Conservation (phyloP, 1,284 basidiomycete species). For the Wallemia mellicola region DNA sequence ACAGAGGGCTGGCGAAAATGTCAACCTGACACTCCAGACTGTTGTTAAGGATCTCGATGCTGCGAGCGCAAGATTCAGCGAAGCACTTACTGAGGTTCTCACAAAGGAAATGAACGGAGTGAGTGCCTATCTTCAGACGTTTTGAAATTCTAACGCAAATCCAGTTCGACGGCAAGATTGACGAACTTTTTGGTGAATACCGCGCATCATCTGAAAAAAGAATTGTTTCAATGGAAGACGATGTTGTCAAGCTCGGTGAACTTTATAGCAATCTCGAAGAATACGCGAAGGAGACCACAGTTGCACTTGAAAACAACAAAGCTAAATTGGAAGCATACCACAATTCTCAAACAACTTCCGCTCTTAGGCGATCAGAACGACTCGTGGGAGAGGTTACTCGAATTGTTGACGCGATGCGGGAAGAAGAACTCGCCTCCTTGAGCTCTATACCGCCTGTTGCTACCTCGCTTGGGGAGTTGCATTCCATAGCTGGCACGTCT, state of each 20-base stretch:
- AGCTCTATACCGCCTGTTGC: no score
- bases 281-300: no score
- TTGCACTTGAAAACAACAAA: no score
- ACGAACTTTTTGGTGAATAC: neutral
- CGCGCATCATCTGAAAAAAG: neutral
- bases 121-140: neutral
- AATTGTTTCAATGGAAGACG: neutral
- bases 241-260: neutral
- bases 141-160: neutral
- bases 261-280: no score
- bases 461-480: no score
- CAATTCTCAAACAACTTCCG: no score
- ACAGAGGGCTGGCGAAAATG: neutral
- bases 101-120: neutral
- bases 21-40: neutral
- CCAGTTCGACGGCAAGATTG: neutral
- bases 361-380: no score
- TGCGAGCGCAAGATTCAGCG: neutral
- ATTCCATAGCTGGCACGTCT: no score
- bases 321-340: no score
- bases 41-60: neutral
- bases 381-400: no score
- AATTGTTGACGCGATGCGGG: no score
- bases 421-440: no score
- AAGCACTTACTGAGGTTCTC: neutral